Evolutionary conservation across 1,139 yeast species (phyloP).

Genomic region (Kazachstania sp.): DNA sequence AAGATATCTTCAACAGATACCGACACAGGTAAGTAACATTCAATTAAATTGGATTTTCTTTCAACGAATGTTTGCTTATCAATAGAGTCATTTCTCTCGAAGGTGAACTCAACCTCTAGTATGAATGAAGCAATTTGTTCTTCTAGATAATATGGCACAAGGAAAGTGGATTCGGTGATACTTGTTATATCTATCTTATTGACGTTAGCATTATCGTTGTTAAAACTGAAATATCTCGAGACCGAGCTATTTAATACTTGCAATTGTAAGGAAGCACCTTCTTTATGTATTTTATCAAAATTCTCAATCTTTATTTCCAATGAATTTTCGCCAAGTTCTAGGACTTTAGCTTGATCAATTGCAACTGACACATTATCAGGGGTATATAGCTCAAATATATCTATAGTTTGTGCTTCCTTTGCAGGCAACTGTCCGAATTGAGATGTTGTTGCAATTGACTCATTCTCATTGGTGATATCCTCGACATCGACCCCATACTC

Average conservation of each 20-base stretch:
- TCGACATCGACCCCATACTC: conserved; percentile 13
- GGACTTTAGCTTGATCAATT: conserved; percentile 13
- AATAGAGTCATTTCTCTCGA: not conserved
- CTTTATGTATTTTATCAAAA: not conserved
- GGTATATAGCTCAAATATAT: conserved; percentile 16
- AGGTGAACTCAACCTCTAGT: conserved; percentile 8
- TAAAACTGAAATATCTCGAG: not conserved
- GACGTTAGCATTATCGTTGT: not conserved
- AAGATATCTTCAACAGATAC: conserved; percentile 30
- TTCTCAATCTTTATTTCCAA: conserved; percentile 14
- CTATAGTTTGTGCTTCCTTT: conserved; percentile 1
- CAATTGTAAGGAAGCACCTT: not conserved
- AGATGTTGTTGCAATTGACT: too few relatives aligned
- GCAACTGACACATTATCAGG: conserved; percentile 13
- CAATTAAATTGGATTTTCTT: conserved; percentile 7
- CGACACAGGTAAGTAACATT: conserved; percentile 23
- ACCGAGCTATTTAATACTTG: not conserved
- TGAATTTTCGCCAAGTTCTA: conserved; percentile 16
- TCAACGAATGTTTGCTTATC: conserved; percentile 3
- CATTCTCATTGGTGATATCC: conserved; percentile 1
- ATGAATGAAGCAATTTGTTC: conserved; percentile 14
- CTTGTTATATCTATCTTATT: not conserved
- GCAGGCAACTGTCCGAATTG: not conserved
- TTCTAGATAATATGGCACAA: conserved; percentile 15
- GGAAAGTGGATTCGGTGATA: not conserved